Percentiles rank a stretch among this genome's conserved stretches.
phyloP scores from a whole-genome alignment of 345 rosid genomes.

The Salix purpurea region DNA sequence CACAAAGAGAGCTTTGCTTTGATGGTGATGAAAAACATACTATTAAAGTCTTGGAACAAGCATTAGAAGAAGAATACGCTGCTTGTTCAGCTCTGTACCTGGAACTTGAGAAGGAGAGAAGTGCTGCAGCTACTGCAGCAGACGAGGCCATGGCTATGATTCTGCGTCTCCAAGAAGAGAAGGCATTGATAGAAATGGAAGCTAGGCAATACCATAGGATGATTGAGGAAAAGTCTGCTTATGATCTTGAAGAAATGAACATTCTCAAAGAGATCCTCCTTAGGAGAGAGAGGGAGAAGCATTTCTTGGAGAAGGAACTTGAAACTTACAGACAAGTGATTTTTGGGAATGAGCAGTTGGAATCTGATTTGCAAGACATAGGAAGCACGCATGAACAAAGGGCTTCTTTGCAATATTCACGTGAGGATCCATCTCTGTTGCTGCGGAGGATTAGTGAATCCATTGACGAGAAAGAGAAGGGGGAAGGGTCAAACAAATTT shows the following conservation, averaged over 20 bases:
- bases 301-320: constrained; percentile 72
- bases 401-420: constrained; percentile 18
- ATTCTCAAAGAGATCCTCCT: constrained; percentile 78
- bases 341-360: constrained; percentile 38
- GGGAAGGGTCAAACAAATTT: constrained; percentile 11
- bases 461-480: constrained; percentile 26
- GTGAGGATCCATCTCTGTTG: constrained; percentile 19
- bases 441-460: constrained; percentile 18
- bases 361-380: constrained; percentile 16
- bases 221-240: constrained; percentile 78
- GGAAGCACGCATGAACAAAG: constrained; percentile 12
- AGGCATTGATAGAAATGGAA: constrained; percentile 81
- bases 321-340: constrained; percentile 54
- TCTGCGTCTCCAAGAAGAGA: constrained; percentile 68
- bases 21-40: constrained; percentile 25
- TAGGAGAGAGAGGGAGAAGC: constrained; percentile 69
- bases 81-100: constrained; percentile 40
- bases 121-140: constrained; percentile 74
- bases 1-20: constrained; percentile 22
- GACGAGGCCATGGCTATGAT: constrained; percentile 98
- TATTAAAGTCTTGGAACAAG: constrained; percentile 45
- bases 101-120: constrained; percentile 82
- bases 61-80: constrained; percentile 51
- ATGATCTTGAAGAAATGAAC: constrained; percentile 81
- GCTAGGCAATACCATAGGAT: constrained; percentile 79